These are phyloP conservation scores for Adansonia rubrostipa DNA, from an alignment of 441 rosid genomes.

Conservation along the genomic window DNA sequence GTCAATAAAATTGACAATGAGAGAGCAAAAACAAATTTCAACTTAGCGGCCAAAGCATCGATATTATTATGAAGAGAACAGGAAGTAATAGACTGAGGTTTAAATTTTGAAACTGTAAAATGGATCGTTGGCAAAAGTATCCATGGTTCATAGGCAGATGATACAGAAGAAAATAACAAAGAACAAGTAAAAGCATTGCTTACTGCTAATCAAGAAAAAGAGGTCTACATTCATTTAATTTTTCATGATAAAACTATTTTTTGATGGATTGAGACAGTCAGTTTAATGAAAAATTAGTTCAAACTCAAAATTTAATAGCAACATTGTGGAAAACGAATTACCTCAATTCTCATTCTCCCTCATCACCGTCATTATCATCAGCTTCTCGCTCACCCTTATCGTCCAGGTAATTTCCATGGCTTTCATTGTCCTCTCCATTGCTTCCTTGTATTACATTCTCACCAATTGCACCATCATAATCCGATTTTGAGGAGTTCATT, in stretches of 20 bases:
- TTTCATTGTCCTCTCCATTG: conserved; percentile 11
- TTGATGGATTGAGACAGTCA: not conserved
- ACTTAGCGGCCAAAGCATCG: not conserved
- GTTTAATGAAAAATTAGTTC: not conserved
- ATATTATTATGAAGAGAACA: not conserved
- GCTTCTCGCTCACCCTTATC: conserved; percentile 7
- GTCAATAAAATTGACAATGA: too few relatives aligned
- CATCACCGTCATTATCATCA: conserved; percentile 5
- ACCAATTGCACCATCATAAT: conserved; percentile 15
- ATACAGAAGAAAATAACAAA: conserved; percentile 19
- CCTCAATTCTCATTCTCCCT: conserved; percentile 19
- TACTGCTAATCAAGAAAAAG: not conserved
- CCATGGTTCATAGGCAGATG: not conserved
- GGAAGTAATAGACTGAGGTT: not conserved
- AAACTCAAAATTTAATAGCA: not conserved
- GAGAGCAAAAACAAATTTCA: not conserved
- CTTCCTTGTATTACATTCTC: conserved; percentile 23
- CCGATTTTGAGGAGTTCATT: conserved; percentile 24
- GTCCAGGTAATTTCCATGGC: conserved; percentile 22
- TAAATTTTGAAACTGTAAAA: not conserved
- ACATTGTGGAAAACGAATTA: not conserved
- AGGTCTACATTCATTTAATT: not conserved
- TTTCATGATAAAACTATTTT: not conserved
- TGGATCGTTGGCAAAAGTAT: not conserved
- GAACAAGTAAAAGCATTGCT: not conserved